phyloP scores from a whole-genome alignment of 1,139 yeast genomes.

The Kodamaea plutei region DNA sequence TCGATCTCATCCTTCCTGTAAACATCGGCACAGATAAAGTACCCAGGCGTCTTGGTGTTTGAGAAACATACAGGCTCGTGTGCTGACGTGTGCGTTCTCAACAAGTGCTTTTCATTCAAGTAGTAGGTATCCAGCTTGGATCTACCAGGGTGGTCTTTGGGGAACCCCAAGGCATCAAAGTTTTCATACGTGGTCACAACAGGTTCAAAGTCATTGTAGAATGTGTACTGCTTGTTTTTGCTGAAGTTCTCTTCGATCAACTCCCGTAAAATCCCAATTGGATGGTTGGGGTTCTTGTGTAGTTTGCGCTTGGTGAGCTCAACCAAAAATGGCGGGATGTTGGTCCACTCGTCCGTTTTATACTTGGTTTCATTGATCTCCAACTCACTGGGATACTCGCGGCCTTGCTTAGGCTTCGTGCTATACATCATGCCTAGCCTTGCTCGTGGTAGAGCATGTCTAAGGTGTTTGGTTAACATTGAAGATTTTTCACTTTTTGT shows the following conservation, averaged over 20 bases:
- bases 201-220: constrained; percentile 78
- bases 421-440: too few species aligned
- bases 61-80: constrained; percentile 87
- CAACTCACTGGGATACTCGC: constrained; percentile 25
- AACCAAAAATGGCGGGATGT: constrained; percentile 72
- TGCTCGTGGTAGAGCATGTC: too few species aligned
- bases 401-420: constrained; percentile 5
- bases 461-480: too few species aligned
- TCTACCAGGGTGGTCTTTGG: constrained; percentile 90
- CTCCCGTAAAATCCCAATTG: constrained; percentile 79
- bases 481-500: constrained; percentile 3
- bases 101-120: constrained; percentile 61
- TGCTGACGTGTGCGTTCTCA: constrained; percentile 95
- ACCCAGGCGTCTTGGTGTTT: constrained; percentile 70
- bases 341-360: constrained; percentile 75
- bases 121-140: constrained; percentile 91
- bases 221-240: constrained; percentile 64
- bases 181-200: constrained; percentile 79
- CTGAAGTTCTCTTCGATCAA: constrained; percentile 67
- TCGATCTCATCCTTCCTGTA: constrained; percentile 95
- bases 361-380: constrained; percentile 50
- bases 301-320: constrained; percentile 67
- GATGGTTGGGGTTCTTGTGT: constrained; percentile 74
- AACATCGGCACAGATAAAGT: constrained; percentile 91
- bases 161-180: constrained; percentile 89